Evolutionary conservation across 495 filamentous ascomycete species (phyloP), one percentile per base, ranked within the genome.

Genomic region (Friedmanniomyces simplex): DNA sequence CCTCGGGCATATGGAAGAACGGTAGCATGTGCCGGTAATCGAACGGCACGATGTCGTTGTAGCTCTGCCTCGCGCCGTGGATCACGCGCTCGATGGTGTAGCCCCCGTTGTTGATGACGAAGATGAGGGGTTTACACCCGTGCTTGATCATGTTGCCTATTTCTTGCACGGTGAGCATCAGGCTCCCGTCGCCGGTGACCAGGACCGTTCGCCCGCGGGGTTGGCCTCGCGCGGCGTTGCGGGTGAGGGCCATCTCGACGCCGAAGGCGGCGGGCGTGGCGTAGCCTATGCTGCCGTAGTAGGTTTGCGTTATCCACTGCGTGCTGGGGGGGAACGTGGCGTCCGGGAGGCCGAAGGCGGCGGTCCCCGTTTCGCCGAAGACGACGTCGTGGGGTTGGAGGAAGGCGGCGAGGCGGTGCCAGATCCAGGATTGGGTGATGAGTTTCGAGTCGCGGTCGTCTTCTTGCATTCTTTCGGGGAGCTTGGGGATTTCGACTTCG

Each of bases 71-170:
- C 21, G 68, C 67, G 11, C 71, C 71, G 60, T 71, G 71, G 42
- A 73, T 73, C 22, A 71, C 51, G 0, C 71, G 55, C 67, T 73
- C 71, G 47, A 72, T 63, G 10, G 71, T 72, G 50, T 73, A 73
- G 7, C 71, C 71, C 2, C 57, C 61, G 51, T 73, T 73, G 48
- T 73, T 71, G 48, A 72, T 65, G 1, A 73, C 47, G 48, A 71
- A 55, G 37, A 73, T 66, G 12, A 69, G 30, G 10, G 58, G 55
- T 10, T 58, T 50, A 4, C 66, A 25, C 3, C 60, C 51, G 10
- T 64, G 51, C 52, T 67, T 67, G 30, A 72, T 55, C 68, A 73
- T 71, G 22, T 69, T 69, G n/a, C 68, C 67, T 22, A 72, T 59
- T 58, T 73, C 71, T 47, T 69, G 67, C 3, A 70, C 66, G 11